phyloP scores from a whole-genome alignment of 208 protist species.

The Crithidia expoeki region DNA sequence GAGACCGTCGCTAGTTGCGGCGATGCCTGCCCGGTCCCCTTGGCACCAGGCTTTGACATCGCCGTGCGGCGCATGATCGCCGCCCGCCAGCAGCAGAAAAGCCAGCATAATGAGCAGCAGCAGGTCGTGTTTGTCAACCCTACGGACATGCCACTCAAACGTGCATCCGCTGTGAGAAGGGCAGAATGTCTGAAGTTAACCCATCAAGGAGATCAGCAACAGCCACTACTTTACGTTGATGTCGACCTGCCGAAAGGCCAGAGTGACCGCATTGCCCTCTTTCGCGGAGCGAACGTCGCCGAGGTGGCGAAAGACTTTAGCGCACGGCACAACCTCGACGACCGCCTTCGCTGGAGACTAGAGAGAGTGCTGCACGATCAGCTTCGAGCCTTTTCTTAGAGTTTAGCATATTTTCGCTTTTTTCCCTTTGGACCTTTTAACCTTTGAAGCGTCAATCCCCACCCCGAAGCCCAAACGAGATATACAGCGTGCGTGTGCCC shows the following conservation, averaged over 20 bases:
- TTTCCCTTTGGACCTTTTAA: not conserved
- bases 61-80: conserved; percentile 58
- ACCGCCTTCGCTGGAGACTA: conserved; percentile 10
- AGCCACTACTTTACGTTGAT: conserved; percentile 33
- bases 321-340: conserved; percentile 20
- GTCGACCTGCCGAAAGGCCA: conserved; percentile 24
- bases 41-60: conserved; percentile 45
- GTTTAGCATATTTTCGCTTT: not conserved
- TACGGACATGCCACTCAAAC: not conserved
- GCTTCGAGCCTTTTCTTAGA: not conserved
- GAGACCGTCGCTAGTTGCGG: not conserved
- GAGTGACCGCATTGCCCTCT: conserved; percentile 22
- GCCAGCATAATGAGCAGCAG: conserved; percentile 7
- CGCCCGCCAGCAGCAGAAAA: conserved; percentile 31
- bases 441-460: not conserved
- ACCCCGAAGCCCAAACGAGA: too few relatives aligned
- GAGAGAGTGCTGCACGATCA: conserved; percentile 28
- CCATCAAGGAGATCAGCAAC: too few relatives aligned
- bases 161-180: conserved; percentile 1
- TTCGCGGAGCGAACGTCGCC: conserved; percentile 10
- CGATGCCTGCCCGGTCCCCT: not conserved
- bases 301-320: conserved; percentile 22
- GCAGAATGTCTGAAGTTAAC: too few relatives aligned
- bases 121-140: not conserved
- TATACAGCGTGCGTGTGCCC: too few relatives aligned